Conservation (phyloP, 768 basidiomycete genomes). For the Lactarius indigo region DNA sequence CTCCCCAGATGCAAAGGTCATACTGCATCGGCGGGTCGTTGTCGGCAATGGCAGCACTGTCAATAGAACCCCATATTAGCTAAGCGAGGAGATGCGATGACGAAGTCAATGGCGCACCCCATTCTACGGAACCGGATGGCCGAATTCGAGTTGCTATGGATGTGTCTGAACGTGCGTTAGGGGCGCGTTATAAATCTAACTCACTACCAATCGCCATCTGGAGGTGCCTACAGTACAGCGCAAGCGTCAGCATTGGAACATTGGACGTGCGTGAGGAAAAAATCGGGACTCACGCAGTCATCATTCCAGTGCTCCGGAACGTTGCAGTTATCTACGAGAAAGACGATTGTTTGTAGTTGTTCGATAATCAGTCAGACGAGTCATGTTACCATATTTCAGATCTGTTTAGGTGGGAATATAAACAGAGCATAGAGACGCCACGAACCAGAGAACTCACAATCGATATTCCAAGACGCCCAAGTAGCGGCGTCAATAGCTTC, state of each 20-base stretch:
- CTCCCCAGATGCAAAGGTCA: constrained; percentile 54
- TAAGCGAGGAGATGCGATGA: not conserved
- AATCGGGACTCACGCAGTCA: constrained; percentile 31
- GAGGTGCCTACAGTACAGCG: constrained; percentile 32
- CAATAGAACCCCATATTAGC: not conserved
- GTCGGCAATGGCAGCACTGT: constrained; percentile 43
- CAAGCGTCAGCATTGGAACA: not conserved
- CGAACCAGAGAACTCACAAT: constrained; percentile 33
- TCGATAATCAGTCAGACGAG: not conserved
- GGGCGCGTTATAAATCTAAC: constrained; percentile 25
- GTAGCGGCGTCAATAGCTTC: constrained; percentile 50
- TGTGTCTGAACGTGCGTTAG: not conserved
- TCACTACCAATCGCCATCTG: constrained; percentile 47
- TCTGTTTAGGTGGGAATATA: not conserved
- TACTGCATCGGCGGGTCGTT: constrained; percentile 47
- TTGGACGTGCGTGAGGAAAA: not conserved
- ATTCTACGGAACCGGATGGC: constrained; percentile 54
- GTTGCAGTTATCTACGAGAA: constrained; percentile 46
- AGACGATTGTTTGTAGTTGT: not conserved
- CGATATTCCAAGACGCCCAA: constrained; percentile 52
- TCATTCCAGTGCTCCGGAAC: constrained; percentile 53
- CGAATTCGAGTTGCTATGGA: constrained; percentile 50
- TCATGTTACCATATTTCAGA: constrained; percentile 50
- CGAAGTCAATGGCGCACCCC: constrained; percentile 37
- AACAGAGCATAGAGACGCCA: no score